phyloP scores from a whole-genome alignment of 1,284 basidiomycete genomes.

The Ustilago shanxiensis region DNA sequence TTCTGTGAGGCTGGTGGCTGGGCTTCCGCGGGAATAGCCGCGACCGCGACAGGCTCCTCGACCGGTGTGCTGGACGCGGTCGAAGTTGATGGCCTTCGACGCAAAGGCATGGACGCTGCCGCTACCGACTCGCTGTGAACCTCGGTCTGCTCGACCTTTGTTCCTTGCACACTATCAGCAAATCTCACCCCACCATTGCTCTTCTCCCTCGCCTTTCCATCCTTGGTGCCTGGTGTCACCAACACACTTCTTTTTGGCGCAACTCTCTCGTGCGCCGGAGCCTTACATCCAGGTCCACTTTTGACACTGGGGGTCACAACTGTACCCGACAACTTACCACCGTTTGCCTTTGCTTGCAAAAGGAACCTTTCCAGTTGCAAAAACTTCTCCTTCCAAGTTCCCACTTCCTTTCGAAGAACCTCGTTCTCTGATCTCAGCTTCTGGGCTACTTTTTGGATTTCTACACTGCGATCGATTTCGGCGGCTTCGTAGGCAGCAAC shows the following conservation, averaged over 20 bases:
- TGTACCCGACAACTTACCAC: constrained; percentile 14
- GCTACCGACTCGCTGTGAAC: background rate
- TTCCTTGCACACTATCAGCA: constrained; percentile 10
- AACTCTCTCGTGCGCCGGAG: constrained; percentile 48
- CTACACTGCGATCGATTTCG: constrained; percentile 61
- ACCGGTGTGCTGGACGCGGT: background rate
- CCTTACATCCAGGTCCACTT: constrained; percentile 49
- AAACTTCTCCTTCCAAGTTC: constrained; percentile 41
- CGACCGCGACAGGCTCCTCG: background rate
- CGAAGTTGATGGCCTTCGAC: background rate
- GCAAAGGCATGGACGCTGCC: constrained; percentile 28
- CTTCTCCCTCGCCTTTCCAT: constrained; percentile 20
- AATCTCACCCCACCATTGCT: constrained; percentile 28
- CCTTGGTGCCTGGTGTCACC: constrained; percentile 20
- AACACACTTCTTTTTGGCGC: constrained; percentile 37
- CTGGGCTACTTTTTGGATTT: constrained; percentile 64
- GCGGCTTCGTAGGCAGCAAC: constrained; percentile 64
- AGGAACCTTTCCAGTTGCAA: constrained; percentile 40
- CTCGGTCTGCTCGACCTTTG: background rate
- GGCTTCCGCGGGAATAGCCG: background rate
- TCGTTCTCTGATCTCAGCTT: constrained; percentile 60
- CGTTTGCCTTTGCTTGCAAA: constrained; percentile 26
- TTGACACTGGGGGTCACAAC: constrained; percentile 21
- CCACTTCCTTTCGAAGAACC: constrained; percentile 43
- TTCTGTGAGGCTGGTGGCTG: constrained; percentile 11